phyloP scores from a whole-genome alignment of 768 basidiomycete species.

The Glaciozyma martinii region DNA sequence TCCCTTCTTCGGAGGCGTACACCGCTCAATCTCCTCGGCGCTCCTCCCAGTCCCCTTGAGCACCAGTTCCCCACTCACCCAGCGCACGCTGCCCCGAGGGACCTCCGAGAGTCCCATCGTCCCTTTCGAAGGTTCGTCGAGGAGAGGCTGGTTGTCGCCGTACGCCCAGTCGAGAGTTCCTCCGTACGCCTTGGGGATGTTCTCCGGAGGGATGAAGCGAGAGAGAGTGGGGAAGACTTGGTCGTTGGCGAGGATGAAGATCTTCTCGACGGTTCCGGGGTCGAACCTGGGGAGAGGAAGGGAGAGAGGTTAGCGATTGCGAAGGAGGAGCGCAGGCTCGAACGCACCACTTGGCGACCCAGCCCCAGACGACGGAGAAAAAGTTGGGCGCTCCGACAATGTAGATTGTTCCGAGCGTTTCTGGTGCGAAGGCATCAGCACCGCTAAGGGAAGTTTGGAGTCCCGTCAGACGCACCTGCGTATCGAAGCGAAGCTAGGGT shows the following conservation, averaged over 20 bases:
- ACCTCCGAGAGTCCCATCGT: conserved; percentile 10
- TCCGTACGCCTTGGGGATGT: conserved; percentile 64
- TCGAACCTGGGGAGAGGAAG: conserved; percentile 3
- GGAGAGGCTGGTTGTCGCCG: conserved; percentile 51
- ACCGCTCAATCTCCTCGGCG: not conserved
- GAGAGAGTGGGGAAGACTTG: conserved; percentile 41
- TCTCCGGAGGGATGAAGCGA: conserved; percentile 45
- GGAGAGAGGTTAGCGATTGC: not conserved
- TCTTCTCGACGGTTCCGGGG: conserved; percentile 46
- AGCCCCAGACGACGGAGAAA: conserved; percentile 73
- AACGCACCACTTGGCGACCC: conserved; percentile 51
- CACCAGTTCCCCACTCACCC: not conserved
- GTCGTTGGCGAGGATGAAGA: conserved; percentile 50
- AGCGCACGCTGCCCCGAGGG: conserved; percentile 18
- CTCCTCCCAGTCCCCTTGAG: conserved; percentile 1
- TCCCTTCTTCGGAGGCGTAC: not conserved
- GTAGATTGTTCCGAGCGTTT: conserved; percentile 20
- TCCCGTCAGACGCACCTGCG: conserved; percentile 67
- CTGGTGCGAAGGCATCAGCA: not conserved
- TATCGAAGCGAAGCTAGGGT: conserved; percentile 68
- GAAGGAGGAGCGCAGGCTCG: not conserved
- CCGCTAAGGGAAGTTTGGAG: no score
- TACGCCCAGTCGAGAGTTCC: conserved; percentile 65
- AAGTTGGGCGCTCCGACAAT: conserved; percentile 72
- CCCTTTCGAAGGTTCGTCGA: conserved; percentile 47